Conservation (phyloP, 2,329 filamentous ascomycete species). For the Aureobasidium vineae region DNA sequence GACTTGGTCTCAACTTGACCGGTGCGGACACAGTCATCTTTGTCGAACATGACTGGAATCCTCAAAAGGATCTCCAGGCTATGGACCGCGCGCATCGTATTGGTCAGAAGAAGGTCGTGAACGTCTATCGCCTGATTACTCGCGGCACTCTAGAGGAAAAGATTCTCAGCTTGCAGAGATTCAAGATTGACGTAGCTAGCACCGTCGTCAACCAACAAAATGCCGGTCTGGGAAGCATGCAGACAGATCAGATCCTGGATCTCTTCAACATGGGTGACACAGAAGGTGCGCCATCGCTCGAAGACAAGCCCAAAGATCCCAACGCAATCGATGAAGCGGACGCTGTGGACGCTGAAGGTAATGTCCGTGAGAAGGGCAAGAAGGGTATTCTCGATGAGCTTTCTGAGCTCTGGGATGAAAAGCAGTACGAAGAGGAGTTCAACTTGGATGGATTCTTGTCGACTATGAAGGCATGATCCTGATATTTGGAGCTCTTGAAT, state of each 20-base stretch:
- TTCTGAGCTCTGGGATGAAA: constrained; percentile 95
- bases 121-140: constrained; percentile 95
- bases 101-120: constrained; percentile 99
- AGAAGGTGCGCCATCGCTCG: constrained; percentile 41
- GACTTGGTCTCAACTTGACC: constrained; percentile 89
- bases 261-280: constrained; percentile 89
- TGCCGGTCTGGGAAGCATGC: constrained; percentile 90
- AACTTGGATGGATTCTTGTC: constrained; percentile 93
- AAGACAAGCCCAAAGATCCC: constrained; percentile 47
- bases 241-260: constrained; percentile 96
- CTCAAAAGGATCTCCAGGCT: constrained; percentile 95
- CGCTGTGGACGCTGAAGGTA: constrained; percentile 73
- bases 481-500: neutral
- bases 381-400: constrained; percentile 95
- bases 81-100: constrained; percentile 99
- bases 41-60: constrained; percentile 99
- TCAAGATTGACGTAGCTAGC: constrained; percentile 98
- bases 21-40: constrained; percentile 99
- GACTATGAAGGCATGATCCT: constrained; percentile 67
- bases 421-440: constrained; percentile 97
- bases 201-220: constrained; percentile 99
- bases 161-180: constrained; percentile 91
- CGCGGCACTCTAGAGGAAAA: constrained; percentile 97
- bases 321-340: constrained; percentile 75
- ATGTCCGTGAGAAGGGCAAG: constrained; percentile 91